Conservation (phyloP, 192 early-diverging fungal genomes). For the Rhizoclosmatium sp. region DNA sequence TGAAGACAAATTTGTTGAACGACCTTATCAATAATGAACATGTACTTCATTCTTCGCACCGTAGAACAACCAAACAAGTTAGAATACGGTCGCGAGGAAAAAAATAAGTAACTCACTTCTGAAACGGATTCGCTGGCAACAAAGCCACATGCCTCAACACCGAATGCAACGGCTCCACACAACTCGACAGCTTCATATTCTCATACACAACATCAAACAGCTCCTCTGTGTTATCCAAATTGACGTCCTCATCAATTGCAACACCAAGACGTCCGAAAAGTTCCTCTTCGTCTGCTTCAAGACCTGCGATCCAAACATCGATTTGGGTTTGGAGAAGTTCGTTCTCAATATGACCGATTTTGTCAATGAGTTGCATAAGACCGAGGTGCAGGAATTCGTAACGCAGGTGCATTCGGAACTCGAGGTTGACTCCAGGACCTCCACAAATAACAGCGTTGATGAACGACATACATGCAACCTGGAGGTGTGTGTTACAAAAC, state of each 20-base stretch:
- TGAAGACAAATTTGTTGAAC: conserved; percentile 58
- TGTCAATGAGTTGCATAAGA: conserved; percentile 56
- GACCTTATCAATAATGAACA: conserved; percentile 61
- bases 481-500: background rate
- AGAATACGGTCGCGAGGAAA: background rate
- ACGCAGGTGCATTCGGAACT: conserved; percentile 62
- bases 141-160: conserved; percentile 52
- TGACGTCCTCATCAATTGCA: conserved; percentile 19
- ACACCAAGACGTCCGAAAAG: conserved; percentile 32
- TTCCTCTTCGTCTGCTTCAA: conserved; percentile 62
- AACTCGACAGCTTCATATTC: conserved; percentile 42
- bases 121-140: conserved; percentile 55
- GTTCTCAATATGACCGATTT: conserved; percentile 55
- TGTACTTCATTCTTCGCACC: conserved; percentile 52
- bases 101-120: conserved; percentile 31
- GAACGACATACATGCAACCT: conserved; percentile 62
- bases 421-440: conserved; percentile 56
- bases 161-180: conserved; percentile 38
- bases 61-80: conserved; percentile 9
- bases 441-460: conserved; percentile 65
- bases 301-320: conserved; percentile 57
- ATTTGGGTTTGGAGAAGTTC: conserved; percentile 63
- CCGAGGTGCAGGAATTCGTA: conserved; percentile 62
- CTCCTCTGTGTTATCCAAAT: conserved; percentile 38
- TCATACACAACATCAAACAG: conserved; percentile 37